Base-by-base conservation (phyloP, 805 yeast species). In the Kodamaea hsintzibuensis region DNA sequence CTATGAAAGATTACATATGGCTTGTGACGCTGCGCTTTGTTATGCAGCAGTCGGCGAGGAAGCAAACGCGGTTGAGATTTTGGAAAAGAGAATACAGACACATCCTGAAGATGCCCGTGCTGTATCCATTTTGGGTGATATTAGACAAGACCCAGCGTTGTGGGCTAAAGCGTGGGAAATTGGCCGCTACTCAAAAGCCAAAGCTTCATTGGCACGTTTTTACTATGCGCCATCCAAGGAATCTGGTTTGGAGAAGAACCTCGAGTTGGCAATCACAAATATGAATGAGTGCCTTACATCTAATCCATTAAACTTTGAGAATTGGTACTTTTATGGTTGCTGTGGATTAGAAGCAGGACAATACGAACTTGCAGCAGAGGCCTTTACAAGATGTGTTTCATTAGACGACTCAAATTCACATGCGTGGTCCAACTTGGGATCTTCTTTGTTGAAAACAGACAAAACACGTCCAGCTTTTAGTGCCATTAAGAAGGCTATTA, bases 301-400 rank as follows among this genome's bases (percentile, higher is more conserved):
- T 25, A 86, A 86, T 65, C 95, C 97, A 8, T 73, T 90, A 51
- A 82, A 81, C 61, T 84, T 81, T 60, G 89, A 88, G 16, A 88
- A 93, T 37, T 91, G 98, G 96, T 93, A 85, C 66, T 83, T 91
- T 62, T 91, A 92, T 64, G 98, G 98, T 5, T 90, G 97, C 65
- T 76, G 92, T 52, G 97, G 96, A 0, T 74, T 95, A 49, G 97
- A 91, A 64, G 69, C 83, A 12, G 78, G 73, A 7, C 83, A 86
- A 60, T 89, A 80, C 72, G 88, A 85, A 19, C 70, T 88, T 44
- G 96, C 98, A 0, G 85, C 96, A 0, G 96, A 89, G 65, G 97
- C 97, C 0, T 92, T 95, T 66, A 86, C 96, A 0, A 78, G 98
- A 62, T 91, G 97, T 72, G 92, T 91, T 33, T 77, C 96, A 0